A percentile compares a stretch with the other conserved stretches of the same genome.
Conservation (phyloP, 1,284 basidiomycete species). For the Ustilago cynodontis region DNA sequence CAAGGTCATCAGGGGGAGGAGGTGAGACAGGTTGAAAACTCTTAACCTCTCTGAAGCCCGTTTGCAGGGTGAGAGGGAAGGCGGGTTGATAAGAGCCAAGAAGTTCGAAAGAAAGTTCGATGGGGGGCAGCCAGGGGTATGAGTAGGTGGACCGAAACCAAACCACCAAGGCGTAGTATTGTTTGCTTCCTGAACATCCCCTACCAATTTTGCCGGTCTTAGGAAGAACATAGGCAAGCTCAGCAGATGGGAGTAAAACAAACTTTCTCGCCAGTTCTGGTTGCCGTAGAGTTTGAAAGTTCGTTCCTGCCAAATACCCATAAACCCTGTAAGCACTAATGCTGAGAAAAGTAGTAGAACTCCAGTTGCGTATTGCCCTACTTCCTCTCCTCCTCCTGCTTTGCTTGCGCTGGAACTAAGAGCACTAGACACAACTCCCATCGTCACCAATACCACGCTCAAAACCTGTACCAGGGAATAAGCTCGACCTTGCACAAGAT, state of each 20-base stretch:
- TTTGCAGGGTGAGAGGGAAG: not conserved
- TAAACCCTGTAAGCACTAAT: slow-evolving; percentile 82
- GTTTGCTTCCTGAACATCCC: slow-evolving; percentile 52
- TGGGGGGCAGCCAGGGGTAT: not conserved
- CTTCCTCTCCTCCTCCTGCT: not conserved
- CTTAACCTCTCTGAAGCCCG: not conserved
- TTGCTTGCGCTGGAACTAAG: slow-evolving; percentile 73
- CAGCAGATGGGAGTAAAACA: slow-evolving; percentile 82
- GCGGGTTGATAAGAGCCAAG: slow-evolving; percentile 7
- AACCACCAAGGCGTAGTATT: slow-evolving; percentile 54
- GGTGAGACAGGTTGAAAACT: slow-evolving; percentile 63
- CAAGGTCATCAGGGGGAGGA: not conserved
- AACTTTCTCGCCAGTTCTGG: slow-evolving; percentile 84
- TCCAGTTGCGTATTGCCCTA: slow-evolving; percentile 76
- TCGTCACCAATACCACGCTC: slow-evolving; percentile 83
- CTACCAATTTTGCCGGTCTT: slow-evolving; percentile 8
- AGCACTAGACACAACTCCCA: slow-evolving; percentile 85
- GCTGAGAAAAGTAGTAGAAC: slow-evolving; percentile 81
- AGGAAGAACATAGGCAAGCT: slow-evolving; percentile 79
- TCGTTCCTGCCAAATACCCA: slow-evolving; percentile 87
- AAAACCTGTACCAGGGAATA: slow-evolving; percentile 59
- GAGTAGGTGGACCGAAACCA: slow-evolving; percentile 27
- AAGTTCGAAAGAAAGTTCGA: not conserved
- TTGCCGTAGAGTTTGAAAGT: slow-evolving; percentile 79
- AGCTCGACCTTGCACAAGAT: slow-evolving; percentile 73